Base-by-base conservation (phyloP, 192 early-diverging fungal genomes). In the Geosiphon pyriformis region DNA sequence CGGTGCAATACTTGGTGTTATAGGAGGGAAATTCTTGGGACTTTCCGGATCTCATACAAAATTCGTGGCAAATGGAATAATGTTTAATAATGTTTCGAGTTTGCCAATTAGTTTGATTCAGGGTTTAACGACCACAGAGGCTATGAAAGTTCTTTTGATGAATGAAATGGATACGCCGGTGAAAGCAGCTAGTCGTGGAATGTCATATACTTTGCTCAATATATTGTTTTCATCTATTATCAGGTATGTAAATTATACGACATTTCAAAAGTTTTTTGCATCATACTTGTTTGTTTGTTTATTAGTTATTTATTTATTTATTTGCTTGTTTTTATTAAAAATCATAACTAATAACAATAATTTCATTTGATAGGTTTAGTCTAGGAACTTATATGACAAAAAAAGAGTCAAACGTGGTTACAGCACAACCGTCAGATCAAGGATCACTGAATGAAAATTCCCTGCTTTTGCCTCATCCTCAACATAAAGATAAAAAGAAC, bases 91-190 rank as follows among this genome's bases (percentile, higher is more conserved):
- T 18, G 54, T 60, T 7, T 53, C 57, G 23, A 52, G 47, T 0
- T 22, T 69, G 32, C 59, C 68, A 27, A 31, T 69, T 3, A 59
- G 53, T 18, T 61, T 69, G 31, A 61, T 69, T n/a, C 20, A 61
- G 47, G 49, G 48, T 37, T 20, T 69, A 7, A 59, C 31, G 1
- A 42, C 29, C 10, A 69, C 68, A 0, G 42, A 34, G 10, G 68
- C 48, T 17, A 69, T 69, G 10, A 15, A 29, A 11, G 4, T 69
- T 6, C 35, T 69, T 0, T 18, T 42, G 29, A 31, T 23, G 15
- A 48, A 69, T 29, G 50, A 56, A 2, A 25, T 20, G 18, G 68
- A 69, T 35, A 27, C 48, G 0, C 33, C 59, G 12, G 30, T 2
- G 2, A 15, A 53, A 26, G 52, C 51, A 0, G 26, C 17, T 0